phyloP scores from a whole-genome alignment of 1,284 basidiomycete species.

The Afroboletus lepidellus region DNA sequence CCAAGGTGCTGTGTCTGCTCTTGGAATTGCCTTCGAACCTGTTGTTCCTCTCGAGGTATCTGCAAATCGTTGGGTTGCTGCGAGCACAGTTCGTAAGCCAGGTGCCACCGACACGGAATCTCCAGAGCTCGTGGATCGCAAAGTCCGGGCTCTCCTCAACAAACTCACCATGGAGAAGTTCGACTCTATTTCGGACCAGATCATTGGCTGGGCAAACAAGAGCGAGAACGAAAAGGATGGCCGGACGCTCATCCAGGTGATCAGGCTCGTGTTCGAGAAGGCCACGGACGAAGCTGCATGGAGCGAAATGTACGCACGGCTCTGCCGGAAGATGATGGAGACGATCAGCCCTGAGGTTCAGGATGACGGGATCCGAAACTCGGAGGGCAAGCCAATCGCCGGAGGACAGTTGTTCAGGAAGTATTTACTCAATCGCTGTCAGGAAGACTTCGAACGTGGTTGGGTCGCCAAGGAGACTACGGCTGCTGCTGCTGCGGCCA shows the following conservation, averaged over 20 bases:
- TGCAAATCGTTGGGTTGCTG: conserved; percentile 80
- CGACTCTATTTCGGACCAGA: conserved; percentile 91
- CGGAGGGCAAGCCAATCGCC: conserved; percentile 81
- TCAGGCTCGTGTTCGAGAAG: conserved; percentile 95
- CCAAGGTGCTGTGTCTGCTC: conserved; percentile 6
- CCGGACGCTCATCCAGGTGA: conserved; percentile 91
- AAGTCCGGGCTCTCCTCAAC: conserved; percentile 93
- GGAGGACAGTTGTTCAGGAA: conserved; percentile 95
- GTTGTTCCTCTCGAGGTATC: conserved; percentile 76
- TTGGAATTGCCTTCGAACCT: conserved; percentile 46
- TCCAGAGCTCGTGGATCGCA: conserved; percentile 85
- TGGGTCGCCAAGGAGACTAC: conserved; percentile 73
- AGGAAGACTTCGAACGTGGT: conserved; percentile 93
- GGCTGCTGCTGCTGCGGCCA: conserved; percentile 56
- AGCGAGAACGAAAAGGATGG: conserved; percentile 92
- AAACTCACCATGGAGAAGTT: conserved; percentile 98
- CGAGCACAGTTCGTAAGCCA: conserved; percentile 32
- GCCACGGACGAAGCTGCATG: conserved; percentile 94
- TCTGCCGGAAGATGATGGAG: conserved; percentile 94
- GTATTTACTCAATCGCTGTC: conserved; percentile 90
- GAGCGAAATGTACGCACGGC: conserved; percentile 95
- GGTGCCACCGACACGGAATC: conserved; percentile 56
- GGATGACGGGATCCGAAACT: conserved; percentile 78
- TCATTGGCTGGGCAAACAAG: conserved; percentile 93
- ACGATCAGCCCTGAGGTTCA: conserved; percentile 82